These are phyloP conservation scores for Barnettozyma wickerhamii DNA, from an alignment of 805 yeast species.

Conservation along the genomic window DNA sequence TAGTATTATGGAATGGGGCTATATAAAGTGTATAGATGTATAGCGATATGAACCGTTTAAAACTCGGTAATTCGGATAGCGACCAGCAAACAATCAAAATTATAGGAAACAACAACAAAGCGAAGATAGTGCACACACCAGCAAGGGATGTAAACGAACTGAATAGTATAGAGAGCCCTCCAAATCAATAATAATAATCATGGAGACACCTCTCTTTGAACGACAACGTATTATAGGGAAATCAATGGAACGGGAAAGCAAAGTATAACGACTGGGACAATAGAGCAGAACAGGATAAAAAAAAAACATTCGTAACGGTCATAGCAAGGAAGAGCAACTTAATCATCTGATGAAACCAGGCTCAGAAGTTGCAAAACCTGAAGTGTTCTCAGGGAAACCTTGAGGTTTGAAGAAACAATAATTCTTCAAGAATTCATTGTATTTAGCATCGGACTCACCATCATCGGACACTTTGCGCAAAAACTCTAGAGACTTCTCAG, in stretches of 20 bases:
- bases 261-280: background rate
- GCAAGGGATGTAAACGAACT: too few relatives aligned
- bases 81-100: background rate
- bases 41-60: background rate
- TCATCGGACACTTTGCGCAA: constrained; percentile 1
- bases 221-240: background rate
- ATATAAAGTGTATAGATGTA: background rate
- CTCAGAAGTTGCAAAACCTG: background rate
- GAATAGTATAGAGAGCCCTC: too few relatives aligned
- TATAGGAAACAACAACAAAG: background rate
- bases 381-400: constrained; percentile 6
- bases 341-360: constrained; percentile 1
- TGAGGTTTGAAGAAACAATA: constrained; percentile 25
- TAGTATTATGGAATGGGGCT: too few relatives aligned
- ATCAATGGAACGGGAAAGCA: background rate
- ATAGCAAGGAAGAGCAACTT: background rate
- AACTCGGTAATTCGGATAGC: background rate
- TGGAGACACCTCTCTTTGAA: background rate
- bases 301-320: constrained; percentile 1
- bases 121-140: too few relatives aligned
- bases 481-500: background rate
- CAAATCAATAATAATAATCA: background rate
- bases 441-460: constrained; percentile 10
- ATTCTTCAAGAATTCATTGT: constrained; percentile 24
- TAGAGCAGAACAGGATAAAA: background rate